Conservation (phyloP, 2,329 filamentous ascomycete genomes). For the Alternaria panax region DNA sequence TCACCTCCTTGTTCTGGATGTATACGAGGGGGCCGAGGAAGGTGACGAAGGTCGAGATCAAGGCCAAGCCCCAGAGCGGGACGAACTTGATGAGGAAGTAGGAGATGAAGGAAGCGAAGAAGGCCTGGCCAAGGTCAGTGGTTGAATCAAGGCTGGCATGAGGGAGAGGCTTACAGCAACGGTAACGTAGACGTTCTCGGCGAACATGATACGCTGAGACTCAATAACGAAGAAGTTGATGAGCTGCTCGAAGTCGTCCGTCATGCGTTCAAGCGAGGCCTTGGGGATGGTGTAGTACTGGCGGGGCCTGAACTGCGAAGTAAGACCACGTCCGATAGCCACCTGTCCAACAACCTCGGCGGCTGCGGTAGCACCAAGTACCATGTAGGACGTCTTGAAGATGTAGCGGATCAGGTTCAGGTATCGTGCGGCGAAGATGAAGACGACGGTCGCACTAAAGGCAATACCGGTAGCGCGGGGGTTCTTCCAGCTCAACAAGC, state of each 20-base stretch:
- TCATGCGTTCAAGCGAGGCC: conserved; percentile 66
- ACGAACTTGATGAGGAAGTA: conserved; percentile 72
- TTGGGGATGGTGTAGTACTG: conserved; percentile 72
- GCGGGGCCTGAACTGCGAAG: conserved; percentile 67
- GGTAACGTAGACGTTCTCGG: conserved; percentile 69
- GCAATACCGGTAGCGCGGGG: conserved; percentile 69
- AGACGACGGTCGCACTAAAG: conserved; percentile 62
- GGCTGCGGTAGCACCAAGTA: conserved; percentile 65
- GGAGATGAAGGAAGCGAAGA: conserved; percentile 64
- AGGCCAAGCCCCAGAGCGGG: conserved; percentile 69
- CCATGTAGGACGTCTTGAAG: conserved; percentile 66
- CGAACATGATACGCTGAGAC: conserved; percentile 70
- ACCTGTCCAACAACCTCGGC: conserved; percentile 65
- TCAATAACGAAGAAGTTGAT: conserved; percentile 74
- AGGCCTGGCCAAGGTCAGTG: conserved; percentile 57
- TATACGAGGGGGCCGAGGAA: conserved; percentile 70
- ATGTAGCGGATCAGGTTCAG: conserved; percentile 67
- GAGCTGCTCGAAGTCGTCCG: conserved; percentile 69
- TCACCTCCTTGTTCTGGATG: conserved; percentile 70
- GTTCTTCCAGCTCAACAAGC: conserved; percentile 71
- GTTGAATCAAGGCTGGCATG: too few species aligned
- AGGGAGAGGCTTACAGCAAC: conserved; percentile 66
- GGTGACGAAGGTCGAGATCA: conserved; percentile 63
- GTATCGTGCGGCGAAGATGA: conserved; percentile 70
- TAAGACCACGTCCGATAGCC: conserved; percentile 64